Conservation (phyloP, 208 protist species). For the Crithidia thermophila region DNA sequence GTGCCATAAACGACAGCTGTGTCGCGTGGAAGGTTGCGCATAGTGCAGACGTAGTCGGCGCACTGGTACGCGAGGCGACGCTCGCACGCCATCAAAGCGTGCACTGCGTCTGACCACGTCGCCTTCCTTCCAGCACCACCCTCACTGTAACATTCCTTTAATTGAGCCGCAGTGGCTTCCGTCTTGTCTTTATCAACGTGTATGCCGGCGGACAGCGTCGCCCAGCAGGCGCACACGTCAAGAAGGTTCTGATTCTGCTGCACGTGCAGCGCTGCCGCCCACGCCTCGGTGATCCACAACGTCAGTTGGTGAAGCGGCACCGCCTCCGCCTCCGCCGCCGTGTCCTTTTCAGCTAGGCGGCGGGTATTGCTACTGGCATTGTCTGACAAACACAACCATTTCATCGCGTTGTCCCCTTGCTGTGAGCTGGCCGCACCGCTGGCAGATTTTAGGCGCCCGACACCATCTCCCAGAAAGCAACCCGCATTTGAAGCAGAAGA, state of each 20-base stretch:
- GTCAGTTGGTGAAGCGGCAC: conserved; percentile 7
- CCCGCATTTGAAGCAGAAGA: too few species aligned
- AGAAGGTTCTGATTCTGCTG: conserved; percentile 11
- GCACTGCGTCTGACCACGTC: background rate
- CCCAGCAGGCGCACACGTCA: conserved; percentile 28
- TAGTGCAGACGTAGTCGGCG: background rate
- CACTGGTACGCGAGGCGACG: background rate
- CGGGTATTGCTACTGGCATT: too few species aligned
- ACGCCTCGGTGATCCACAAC: conserved; percentile 15
- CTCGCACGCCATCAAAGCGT: background rate
- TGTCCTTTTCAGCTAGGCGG: too few species aligned
- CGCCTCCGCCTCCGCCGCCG: too few species aligned
- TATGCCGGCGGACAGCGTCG: background rate
- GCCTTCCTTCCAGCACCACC: too few species aligned
- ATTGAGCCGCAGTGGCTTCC: background rate
- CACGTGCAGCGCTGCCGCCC: conserved; percentile 2
- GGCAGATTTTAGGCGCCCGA: background rate
- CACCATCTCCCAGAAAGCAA: background rate
- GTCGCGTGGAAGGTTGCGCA: background rate
- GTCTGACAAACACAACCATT: too few species aligned
- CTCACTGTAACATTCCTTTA: too few species aligned
- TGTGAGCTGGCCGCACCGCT: background rate
- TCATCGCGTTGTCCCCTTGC: too few species aligned
- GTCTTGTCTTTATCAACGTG: too few species aligned
- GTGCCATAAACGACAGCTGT: background rate